phyloP scores from a whole-genome alignment of 495 filamentous ascomycete genomes.

The Margaritispora aquatica region DNA sequence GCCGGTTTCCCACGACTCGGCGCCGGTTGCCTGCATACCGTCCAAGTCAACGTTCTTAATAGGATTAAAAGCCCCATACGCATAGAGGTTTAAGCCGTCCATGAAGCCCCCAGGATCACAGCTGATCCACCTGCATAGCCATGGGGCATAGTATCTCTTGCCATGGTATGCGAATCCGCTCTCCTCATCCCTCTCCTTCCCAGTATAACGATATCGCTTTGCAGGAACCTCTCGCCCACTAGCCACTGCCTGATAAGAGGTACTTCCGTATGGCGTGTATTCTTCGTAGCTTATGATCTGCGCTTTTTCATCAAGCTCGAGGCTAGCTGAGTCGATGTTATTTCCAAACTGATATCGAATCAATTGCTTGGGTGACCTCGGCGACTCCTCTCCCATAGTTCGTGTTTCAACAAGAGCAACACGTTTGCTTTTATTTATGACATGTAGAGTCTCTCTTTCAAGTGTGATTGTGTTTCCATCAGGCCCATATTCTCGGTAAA shows the following conservation, averaged over 20 bases:
- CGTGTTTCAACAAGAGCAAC: conserved; percentile 4
- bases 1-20: too few relatives aligned
- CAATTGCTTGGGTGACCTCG: not conserved
- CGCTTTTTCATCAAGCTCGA: conserved; percentile 28
- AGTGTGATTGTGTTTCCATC: conserved; percentile 1
- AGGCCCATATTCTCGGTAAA: conserved; percentile 13
- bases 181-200: conserved; percentile 28
- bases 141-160: conserved; percentile 24
- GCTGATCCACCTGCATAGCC: not conserved
- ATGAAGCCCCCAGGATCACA: not conserved
- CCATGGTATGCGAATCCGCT: conserved; percentile 30
- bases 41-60: not conserved
- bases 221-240: conserved; percentile 9
- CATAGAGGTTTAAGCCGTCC: not conserved
- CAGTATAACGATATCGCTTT: conserved; percentile 26
- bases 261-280: conserved; percentile 29
- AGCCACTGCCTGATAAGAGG: conserved; percentile 18
- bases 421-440: not conserved
- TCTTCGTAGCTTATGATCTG: conserved; percentile 31
- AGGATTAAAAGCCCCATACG: not conserved
- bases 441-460: not conserved
- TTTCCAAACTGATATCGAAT: conserved; percentile 23
- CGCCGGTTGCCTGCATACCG: too few relatives aligned
- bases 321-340: conserved; percentile 12
- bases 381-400: not conserved